Evolutionary conservation across 768 basidiomycete species (phyloP).

Genomic region (Lentinula aciculospora): DNA sequence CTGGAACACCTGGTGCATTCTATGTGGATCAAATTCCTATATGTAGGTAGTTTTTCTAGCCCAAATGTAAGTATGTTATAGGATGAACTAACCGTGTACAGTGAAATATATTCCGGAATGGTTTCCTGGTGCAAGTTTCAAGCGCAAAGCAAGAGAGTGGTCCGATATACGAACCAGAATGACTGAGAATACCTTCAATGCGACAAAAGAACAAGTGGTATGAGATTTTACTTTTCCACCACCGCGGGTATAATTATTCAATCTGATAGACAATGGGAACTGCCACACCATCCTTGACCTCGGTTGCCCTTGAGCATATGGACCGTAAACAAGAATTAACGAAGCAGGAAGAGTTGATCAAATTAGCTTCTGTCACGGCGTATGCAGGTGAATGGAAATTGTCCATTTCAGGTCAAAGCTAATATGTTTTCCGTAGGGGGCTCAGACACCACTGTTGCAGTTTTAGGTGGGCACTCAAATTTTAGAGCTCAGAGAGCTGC

Average conservation of each 20-base stretch:
- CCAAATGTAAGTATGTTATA: too few species aligned
- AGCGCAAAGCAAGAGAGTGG: conserved; percentile 32
- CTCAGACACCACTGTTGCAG: not conserved
- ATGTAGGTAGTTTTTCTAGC: conserved; percentile 7
- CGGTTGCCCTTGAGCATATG: conserved; percentile 3
- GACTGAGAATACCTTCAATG: conserved; percentile 24
- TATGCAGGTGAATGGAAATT: conserved; percentile 15
- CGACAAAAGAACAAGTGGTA: conserved; percentile 22
- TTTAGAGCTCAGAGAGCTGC: not conserved
- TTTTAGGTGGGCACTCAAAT: not conserved
- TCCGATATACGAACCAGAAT: conserved; percentile 20
- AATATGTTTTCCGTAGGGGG: not conserved
- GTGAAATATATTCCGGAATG: conserved; percentile 38
- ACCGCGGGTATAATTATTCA: too few species aligned
- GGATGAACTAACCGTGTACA: conserved; percentile 5
- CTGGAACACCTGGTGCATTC: conserved; percentile 16
- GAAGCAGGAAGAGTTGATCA: conserved; percentile 9
- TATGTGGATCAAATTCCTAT: conserved; percentile 32
- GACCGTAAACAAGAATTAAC: not conserved
- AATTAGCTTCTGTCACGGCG: conserved; percentile 17
- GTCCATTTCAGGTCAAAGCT: not conserved
- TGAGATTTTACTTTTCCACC: too few species aligned
- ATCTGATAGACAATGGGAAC: conserved; percentile 9
- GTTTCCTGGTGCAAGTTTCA: conserved; percentile 44
- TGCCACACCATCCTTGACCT: conserved; percentile 10